Base-by-base conservation (phyloP, 768 basidiomycete species). In the Russula lepida region DNA sequence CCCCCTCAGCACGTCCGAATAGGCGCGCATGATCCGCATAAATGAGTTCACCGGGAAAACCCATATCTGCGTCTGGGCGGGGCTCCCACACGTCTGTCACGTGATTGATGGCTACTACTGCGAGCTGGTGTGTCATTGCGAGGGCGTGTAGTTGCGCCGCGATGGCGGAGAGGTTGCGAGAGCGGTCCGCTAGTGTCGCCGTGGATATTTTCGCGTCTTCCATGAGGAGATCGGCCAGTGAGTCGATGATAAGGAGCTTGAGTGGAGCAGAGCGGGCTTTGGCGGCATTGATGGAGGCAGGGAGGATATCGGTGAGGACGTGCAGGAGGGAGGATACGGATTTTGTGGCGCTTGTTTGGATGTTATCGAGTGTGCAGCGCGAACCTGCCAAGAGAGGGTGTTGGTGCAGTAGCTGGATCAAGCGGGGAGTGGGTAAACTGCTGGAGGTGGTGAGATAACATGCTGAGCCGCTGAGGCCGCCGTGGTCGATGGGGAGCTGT, bases 101-200 rank as follows among this genome's bases (percentile, higher is more conserved):
- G 72, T 95, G 92, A 73, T 98, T 98, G 54, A 98, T 74, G 51
- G 97, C 84, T 25, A 98, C 72, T 23, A 98, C 76, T 0, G 90
- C 90, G 25, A 95, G 70, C 32, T 77, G 74, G 68, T 88, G 76
- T 57, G 74, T 75, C 66, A 74, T 75, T 0, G 91, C 92, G 25
- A 98, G 75, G 6, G 72, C 66, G 71, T 95, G 93, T 5, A 98
- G 80, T 43, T 81, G 74, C 19, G 78, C 74, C 0, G 91, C 84
- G 41, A 95, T 80, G 55, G 82, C 76, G 6, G 79, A 76, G 30
- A 98, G 76, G 63, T 82, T 79, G 64, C 81, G 81, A 4, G 92
- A 84, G 25, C 97, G 85, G 56, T 90, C 82, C 8, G 85, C 76
- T 17, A 95, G 80, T 2, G 84, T 84, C 7, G 74, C 69, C 4